Conservation (phyloP, 2,329 filamentous ascomycete genomes). For the Trichoderma breve region DNA sequence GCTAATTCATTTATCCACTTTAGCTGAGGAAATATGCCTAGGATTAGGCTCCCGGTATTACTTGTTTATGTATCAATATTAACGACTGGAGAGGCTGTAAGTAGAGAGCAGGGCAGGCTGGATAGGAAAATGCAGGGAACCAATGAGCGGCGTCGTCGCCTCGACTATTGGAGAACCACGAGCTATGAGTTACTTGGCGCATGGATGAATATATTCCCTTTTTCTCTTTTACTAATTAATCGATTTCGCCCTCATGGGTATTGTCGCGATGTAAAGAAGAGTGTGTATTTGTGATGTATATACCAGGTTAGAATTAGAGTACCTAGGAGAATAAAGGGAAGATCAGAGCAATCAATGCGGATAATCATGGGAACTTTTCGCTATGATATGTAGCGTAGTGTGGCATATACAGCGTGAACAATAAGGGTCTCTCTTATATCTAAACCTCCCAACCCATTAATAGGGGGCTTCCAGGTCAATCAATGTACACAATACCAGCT, state of each 20-base stretch:
- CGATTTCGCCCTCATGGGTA: neutral
- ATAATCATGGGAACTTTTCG: neutral
- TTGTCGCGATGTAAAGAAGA: neutral
- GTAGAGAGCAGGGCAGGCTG: slow-evolving; percentile 1
- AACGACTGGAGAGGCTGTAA: slow-evolving; percentile 2
- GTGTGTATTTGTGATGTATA: neutral
- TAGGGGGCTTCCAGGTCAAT: neutral
- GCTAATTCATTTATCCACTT: slow-evolving; percentile 18
- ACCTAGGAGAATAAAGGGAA: neutral
- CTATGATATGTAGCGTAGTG: neutral
- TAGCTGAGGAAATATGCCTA: slow-evolving; percentile 38
- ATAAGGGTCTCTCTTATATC: neutral
- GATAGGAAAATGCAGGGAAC: slow-evolving; percentile 14
- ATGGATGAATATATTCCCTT: neutral
- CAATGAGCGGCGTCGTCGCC: neutral
- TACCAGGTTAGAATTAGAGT: neutral
- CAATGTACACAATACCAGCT: neutral
- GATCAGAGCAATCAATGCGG: neutral
- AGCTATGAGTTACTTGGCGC: slow-evolving; percentile 18
- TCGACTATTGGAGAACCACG: slow-evolving; percentile 14
- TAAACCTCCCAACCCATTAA: neutral
- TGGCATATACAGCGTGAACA: neutral
- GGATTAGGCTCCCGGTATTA: slow-evolving; percentile 11
- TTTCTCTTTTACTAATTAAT: neutral
- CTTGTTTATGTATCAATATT: slow-evolving; percentile 14